Base-by-base conservation (phyloP, 225 moss, liverwort and hornwort genomes). In the Pseudoscleropodium purum region DNA sequence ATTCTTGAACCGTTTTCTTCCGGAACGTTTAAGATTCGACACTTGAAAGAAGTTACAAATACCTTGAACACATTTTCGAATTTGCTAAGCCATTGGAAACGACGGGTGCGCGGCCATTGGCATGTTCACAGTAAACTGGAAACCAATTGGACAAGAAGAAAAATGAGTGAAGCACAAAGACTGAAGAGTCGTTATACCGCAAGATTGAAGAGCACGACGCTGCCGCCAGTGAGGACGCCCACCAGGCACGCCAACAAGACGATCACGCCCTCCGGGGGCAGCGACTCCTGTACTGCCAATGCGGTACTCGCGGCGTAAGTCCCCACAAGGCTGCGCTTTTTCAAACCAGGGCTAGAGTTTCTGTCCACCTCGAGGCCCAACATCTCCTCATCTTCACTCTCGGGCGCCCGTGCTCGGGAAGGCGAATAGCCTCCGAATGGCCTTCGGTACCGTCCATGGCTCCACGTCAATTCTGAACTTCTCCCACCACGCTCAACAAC, bases 141-240 rank as follows among this genome's bases (percentile, higher is more conserved):
- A 85, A 86, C 65, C 76, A 77, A 34, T 63, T 54, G 37, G 24
- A 78, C 37, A 78, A 47, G 78, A 63, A 80, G 73, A 89, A 62
- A 62, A 75, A 75, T 69, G 85, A 67, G 79, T 36, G 84, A 75
- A 61, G 56, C 69, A 64, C 88, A 79, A 18, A 76, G 86, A 30
- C 82, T 64, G 64, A 84, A 85, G 67, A 80, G 36, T 41, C 91
- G 62, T 31, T 45, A 73, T 92, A 97, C 99, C 95, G 92, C 95
- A 89, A 97, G 93, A 93, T 99, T 99, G 91, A 99, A 99, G 72
- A 96, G 92, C 87, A 99, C 99, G 84, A 99, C 97, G 64, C 95
- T 93, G 41, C 89, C 94, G 78, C 97, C 97, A 66, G 97, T 99
- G 90, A 97, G 88, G 62, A 99, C 94, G 83, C 97, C 99, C 65